Percentiles rank a stretch among this genome's conserved stretches.
Conservation (phyloP, 306 rosid species). For the Lathyrus oleraceus region DNA sequence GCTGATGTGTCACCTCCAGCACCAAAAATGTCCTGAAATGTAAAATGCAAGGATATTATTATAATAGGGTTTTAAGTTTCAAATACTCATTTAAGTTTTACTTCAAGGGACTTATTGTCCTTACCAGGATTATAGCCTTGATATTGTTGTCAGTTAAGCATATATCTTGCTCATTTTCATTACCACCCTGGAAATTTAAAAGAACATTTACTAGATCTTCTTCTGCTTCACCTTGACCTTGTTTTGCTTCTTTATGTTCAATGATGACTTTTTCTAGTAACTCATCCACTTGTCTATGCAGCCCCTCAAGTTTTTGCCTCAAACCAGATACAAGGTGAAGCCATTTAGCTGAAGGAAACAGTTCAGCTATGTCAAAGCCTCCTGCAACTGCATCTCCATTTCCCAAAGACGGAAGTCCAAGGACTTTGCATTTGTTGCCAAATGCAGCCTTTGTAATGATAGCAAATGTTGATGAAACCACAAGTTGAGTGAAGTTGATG, state of each 20-base stretch:
- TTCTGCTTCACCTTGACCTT: background rate
- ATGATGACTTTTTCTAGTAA: conserved; percentile 30
- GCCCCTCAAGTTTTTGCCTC: conserved; percentile 34
- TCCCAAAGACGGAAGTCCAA: background rate
- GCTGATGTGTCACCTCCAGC: background rate
- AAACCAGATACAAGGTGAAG: conserved; percentile 34
- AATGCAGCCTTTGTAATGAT: conserved; percentile 28
- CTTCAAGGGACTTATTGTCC: background rate
- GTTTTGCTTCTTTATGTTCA: conserved; percentile 23
- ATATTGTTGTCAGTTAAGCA: conserved; percentile 28
- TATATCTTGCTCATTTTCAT: conserved; percentile 6
- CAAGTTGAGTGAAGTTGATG: conserved; percentile 31
- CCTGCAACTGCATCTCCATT: background rate
- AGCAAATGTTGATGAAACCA: background rate
- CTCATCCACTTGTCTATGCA: background rate
- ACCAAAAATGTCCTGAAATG: background rate
- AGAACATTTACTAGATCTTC: conserved; percentile 36
- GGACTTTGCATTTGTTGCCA: conserved; percentile 33
- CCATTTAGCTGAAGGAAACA: conserved; percentile 47
- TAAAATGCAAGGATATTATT: background rate
- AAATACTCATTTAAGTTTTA: background rate
- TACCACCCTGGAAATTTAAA: conserved; percentile 6
- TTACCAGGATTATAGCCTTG: conserved; percentile 35
- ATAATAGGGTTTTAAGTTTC: too few relatives aligned
- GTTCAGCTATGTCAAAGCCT: conserved; percentile 37